Evolutionary conservation across 805 yeast genomes (phyloP).

Genomic region (Kuraishia ogatae): DNA sequence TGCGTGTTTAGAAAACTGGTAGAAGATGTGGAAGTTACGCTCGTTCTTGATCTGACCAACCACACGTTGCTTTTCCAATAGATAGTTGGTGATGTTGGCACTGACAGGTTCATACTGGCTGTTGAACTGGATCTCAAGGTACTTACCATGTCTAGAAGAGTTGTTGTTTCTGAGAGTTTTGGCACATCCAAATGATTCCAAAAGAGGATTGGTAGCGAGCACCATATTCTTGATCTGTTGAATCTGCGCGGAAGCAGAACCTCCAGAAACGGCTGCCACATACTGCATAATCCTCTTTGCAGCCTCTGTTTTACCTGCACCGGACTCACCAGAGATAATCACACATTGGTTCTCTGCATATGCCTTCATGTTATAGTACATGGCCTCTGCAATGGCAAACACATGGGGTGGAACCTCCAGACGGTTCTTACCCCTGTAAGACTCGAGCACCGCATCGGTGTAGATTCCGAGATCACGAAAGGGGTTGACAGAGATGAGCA

Average conservation of each 20-base stretch:
- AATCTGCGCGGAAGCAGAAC: slow-evolving; percentile 58
- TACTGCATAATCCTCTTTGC: slow-evolving; percentile 98
- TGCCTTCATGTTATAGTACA: slow-evolving; percentile 92
- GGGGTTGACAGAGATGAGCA: slow-evolving; percentile 92
- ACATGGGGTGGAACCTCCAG: slow-evolving; percentile 98
- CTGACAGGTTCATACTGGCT: slow-evolving; percentile 80
- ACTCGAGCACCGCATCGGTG: slow-evolving; percentile 64
- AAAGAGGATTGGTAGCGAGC: slow-evolving; percentile 87
- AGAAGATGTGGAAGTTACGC: slow-evolving; percentile 94
- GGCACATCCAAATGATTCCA: slow-evolving; percentile 92
- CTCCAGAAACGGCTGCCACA: slow-evolving; percentile 81
- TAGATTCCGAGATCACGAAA: slow-evolving; percentile 94
- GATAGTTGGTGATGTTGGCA: slow-evolving; percentile 91
- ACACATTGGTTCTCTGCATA: slow-evolving; percentile 95
- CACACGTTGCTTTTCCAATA: slow-evolving; percentile 91
- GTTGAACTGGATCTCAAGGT: slow-evolving; percentile 85
- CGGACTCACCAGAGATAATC: slow-evolving; percentile 94
- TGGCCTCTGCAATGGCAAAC: slow-evolving; percentile 93
- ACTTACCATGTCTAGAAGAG: slow-evolving; percentile 89
- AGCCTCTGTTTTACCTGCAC: slow-evolving; percentile 98
- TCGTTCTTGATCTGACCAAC: slow-evolving; percentile 91
- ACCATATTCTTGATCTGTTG: slow-evolving; percentile 94
- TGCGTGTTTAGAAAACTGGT: slow-evolving; percentile 91
- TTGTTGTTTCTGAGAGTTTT: slow-evolving; percentile 84
- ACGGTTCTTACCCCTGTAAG: slow-evolving; percentile 86